These are phyloP conservation scores for Candida golubevii DNA, from an alignment of 805 yeast genomes.

Conservation along the genomic window DNA sequence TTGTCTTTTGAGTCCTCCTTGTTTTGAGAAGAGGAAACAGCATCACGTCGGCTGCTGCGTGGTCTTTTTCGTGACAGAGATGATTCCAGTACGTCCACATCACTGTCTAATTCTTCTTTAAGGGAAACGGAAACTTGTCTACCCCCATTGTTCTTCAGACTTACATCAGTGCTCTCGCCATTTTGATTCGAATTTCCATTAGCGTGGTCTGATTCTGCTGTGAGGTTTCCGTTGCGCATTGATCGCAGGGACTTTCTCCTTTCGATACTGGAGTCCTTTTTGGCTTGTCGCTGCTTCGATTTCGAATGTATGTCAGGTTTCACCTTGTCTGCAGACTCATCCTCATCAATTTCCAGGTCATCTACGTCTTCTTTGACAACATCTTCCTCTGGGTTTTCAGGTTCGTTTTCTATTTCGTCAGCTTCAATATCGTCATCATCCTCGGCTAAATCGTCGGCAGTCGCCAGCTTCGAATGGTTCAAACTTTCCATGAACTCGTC, in stretches of 20 bases:
- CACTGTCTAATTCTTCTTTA: neutral
- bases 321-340: neutral
- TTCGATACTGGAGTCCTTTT: conserved; percentile 11
- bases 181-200: neutral
- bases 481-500: conserved; percentile 34
- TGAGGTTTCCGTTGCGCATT: conserved; percentile 1
- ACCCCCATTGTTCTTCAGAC: too few relatives aligned
- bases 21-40: too few relatives aligned
- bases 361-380: conserved; percentile 7
- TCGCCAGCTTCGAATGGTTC: conserved; percentile 13
- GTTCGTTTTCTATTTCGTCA: conserved; percentile 5
- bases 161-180: neutral
- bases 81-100: neutral
- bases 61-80: too few relatives aligned
- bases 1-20: too few relatives aligned
- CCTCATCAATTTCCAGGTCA: neutral
- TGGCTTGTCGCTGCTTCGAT: neutral
- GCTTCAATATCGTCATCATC: conserved; percentile 19
- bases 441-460: conserved; percentile 2
- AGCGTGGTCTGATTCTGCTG: too few relatives aligned
- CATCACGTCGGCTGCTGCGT: too few relatives aligned
- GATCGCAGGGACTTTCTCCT: conserved; percentile 11
- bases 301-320: neutral
- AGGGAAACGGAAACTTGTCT: neutral
- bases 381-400: conserved; percentile 21